Conservation (phyloP, 176 grass and related monocot species). For the Carex littledalei region DNA sequence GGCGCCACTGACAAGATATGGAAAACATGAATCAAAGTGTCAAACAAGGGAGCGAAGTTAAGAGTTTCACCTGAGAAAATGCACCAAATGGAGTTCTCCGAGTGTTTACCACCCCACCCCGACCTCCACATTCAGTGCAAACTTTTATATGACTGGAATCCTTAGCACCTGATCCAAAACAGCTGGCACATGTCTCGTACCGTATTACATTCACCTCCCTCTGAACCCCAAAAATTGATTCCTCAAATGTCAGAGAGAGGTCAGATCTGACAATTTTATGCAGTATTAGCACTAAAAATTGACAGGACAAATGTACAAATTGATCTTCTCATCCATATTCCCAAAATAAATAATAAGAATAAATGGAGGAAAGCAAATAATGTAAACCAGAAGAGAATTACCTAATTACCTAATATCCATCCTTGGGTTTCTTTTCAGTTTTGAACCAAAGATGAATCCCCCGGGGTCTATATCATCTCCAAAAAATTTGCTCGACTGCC, state of each 20-base stretch:
- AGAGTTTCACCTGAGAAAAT: slow-evolving; percentile 68
- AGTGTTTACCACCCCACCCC: slow-evolving; percentile 57
- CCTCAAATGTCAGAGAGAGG: slow-evolving; percentile 85
- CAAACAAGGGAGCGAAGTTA: not conserved
- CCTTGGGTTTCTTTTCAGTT: slow-evolving; percentile 31
- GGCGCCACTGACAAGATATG: not conserved
- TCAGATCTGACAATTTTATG: slow-evolving; percentile 42
- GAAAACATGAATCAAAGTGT: not conserved
- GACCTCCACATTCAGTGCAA: slow-evolving; percentile 68
- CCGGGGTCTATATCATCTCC: slow-evolving; percentile 36
- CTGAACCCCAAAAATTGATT: slow-evolving; percentile 63
- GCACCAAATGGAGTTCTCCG: slow-evolving; percentile 77
- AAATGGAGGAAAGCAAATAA: not conserved
- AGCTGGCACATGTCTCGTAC: slow-evolving; percentile 55
- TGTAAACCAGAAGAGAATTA: slow-evolving; percentile 1
- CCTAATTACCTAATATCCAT: slow-evolving; percentile 68
- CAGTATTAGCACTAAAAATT: not conserved
- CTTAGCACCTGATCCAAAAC: slow-evolving; percentile 73
- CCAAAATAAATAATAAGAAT: not conserved
- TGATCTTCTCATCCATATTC: not conserved
- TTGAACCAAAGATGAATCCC: slow-evolving; percentile 42
- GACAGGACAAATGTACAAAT: not conserved
- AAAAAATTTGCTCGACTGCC: slow-evolving; percentile 49
- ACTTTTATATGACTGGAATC: slow-evolving; percentile 43
- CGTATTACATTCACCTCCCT: slow-evolving; percentile 37